Percentiles rank a stretch among this genome's conserved stretches.
These are phyloP conservation scores for Cryptosporidium canis DNA, from an alignment of 169 alveolate genomes.

Conservation along the genomic window DNA sequence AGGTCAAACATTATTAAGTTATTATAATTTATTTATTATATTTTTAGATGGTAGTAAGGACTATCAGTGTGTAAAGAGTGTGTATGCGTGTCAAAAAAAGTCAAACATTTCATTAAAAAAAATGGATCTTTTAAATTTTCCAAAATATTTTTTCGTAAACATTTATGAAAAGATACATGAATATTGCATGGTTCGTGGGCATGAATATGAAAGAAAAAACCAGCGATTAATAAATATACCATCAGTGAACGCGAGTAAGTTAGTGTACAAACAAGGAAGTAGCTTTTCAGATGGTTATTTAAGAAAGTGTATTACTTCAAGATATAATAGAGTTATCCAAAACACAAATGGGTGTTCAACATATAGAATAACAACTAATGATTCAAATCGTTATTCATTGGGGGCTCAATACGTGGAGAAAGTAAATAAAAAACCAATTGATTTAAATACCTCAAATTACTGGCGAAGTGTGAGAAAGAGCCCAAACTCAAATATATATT, in stretches of 20 bases:
- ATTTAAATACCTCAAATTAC: background rate
- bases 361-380: background rate
- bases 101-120: background rate
- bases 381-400: background rate
- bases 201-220: background rate
- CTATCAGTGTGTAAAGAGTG: constrained; percentile 14
- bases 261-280: background rate
- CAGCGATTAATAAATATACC: background rate
- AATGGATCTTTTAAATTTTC: background rate
- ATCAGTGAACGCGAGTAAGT: background rate
- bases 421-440: background rate
- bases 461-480: too few species aligned
- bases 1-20: constrained; percentile 47
- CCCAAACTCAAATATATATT: too few species aligned
- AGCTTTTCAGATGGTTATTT: background rate
- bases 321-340: background rate
- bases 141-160: background rate
- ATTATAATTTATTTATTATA: background rate
- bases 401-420: background rate
- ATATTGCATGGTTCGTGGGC: background rate
- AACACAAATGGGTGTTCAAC: background rate
- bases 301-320: background rate
- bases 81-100: constrained; percentile 3
- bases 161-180: background rate
- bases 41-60: background rate